Evolutionary conservation across 176 grass and related monocot species (phyloP), one percentile per base, ranked within the genome.

Genomic region (Triticum urartu): DNA sequence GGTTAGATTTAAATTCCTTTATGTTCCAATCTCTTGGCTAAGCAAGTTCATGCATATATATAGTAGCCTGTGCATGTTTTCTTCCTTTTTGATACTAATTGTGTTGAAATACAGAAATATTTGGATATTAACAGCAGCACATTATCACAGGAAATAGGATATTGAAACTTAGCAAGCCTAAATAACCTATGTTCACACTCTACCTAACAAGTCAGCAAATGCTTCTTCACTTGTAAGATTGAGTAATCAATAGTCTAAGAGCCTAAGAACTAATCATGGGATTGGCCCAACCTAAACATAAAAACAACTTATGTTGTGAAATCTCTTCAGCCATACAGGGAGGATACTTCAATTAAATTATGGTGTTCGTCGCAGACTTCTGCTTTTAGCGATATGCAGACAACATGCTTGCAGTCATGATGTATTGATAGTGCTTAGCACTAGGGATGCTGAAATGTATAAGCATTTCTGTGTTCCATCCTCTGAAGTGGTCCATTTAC

Each of bases 111-210:
- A 48, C 4, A 83, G 6, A 6, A 6, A 6, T 18, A 18, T 13
- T 24, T 77, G 11, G 18, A 25, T 64, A 85, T 25, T 34, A 66
- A 35, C 25, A 84, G 56, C 56, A n/a, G 24, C 73, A 2, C 12
- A 47, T 43, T 64, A 75, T 45, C 75, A 34, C 28, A 34, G 21
- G 24, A 63, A 64, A 64, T 33, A 14, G 11, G 12, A 74, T 17
- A 64, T 1, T 3, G 1, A 76, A 63, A 74, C 82, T 50, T 54
- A 83, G 70, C 56, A 84, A 45, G 18, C 26, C 70, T 64, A 84
- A 75, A 64, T 75, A 84, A 76, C 58, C 11, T 74, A 45, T 62
- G 30, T 18, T 14, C 68, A 38, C 5, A 33, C 3, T 62, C 34
- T 75, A 84, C 63, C 39, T 64, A 45, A 75, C 56, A 45, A 6